Base-by-base conservation (phyloP, 2,329 filamentous ascomycete species). In the Talaromyces marneffei region DNA sequence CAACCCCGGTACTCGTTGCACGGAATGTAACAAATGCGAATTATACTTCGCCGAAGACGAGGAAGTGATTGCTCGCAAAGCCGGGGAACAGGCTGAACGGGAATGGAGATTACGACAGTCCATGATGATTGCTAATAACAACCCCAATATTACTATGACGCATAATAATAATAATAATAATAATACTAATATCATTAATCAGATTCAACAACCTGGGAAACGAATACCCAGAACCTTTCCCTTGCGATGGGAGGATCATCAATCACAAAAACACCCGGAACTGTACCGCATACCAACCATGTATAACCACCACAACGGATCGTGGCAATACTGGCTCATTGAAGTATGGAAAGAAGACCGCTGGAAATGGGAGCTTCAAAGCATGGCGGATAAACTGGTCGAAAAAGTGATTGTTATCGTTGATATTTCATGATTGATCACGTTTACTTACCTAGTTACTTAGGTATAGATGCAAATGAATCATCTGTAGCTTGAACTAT, bases 21-120 rank as follows among this genome's bases (percentile, higher is more conserved):
- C 74, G 1, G 86, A 95, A 73, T 97, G 94, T 76, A 87, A 87
- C 44, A 86, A 85, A 68, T 93, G 90, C 75, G 91, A 92, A 70
- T 80, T 93, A 10, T 85, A 85, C 67, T 74, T 79, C 46, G 89
- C 87, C 77, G 89, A 92, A 75, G 83, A 87, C 59, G 90, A 92
- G 71, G 85, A 91, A 63, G 78, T 80, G 35, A 85, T 91, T 20
- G 81, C 92, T 35, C 82, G 82, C 54, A 82, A 84, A 62, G 90
- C 90, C 0, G 87, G 87, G 46, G 84, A 86, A 67, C 84, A 87
- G 67, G 90, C 89, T 1, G 89, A 92, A 77, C 80, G 80, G 48
- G 83, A 84, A 69, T 93, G 89, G 89, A 82, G 83, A 60, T 82
- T 84, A 66, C 82, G 82, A 54, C 87, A 92, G 74, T 83, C 82